Conservation (phyloP, 2,329 filamentous ascomycete species). For the Ophiocordyceps camponoti-rufipedis region DNA sequence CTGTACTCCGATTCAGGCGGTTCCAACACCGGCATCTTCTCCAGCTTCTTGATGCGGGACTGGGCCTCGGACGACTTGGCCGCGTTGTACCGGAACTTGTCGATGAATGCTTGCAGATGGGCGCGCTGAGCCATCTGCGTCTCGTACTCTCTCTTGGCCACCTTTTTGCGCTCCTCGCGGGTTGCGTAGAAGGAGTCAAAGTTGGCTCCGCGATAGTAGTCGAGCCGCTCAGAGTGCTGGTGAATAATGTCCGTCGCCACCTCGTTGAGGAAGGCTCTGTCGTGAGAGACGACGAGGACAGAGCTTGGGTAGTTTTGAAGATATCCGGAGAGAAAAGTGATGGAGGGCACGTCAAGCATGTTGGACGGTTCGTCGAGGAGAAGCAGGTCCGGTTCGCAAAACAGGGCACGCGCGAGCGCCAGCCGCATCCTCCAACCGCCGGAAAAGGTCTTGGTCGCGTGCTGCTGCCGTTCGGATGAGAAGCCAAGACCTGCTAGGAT, state of each 20-base stretch:
- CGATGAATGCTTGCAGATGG: conserved; percentile 93
- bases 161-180: conserved; percentile 92
- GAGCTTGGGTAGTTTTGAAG: conserved; percentile 89
- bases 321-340: conserved; percentile 93
- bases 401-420: conserved; percentile 81
- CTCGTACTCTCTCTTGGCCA: conserved; percentile 91
- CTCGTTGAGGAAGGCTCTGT: conserved; percentile 96
- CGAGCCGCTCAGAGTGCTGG: conserved; percentile 88
- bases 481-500: conserved; percentile 95
- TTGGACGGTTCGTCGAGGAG: conserved; percentile 98
- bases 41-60: conserved; percentile 96
- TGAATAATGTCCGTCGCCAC: conserved; percentile 98
- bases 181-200: conserved; percentile 97
- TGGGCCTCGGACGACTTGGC: conserved; percentile 97
- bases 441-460: conserved; percentile 91
- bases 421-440: conserved; percentile 99
- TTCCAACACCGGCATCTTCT: conserved; percentile 87
- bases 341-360: conserved; percentile 99
- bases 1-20: conserved; percentile 85
- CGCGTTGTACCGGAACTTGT: conserved; percentile 99
- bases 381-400: conserved; percentile 91
- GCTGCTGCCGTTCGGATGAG: conserved; percentile 81
- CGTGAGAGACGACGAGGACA: conserved; percentile 91
- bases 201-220: conserved; percentile 97
- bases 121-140: conserved; percentile 91